phyloP scores from a whole-genome alignment of 1,284 basidiomycete genomes.

The Erythrobasidium hasegawianum region DNA sequence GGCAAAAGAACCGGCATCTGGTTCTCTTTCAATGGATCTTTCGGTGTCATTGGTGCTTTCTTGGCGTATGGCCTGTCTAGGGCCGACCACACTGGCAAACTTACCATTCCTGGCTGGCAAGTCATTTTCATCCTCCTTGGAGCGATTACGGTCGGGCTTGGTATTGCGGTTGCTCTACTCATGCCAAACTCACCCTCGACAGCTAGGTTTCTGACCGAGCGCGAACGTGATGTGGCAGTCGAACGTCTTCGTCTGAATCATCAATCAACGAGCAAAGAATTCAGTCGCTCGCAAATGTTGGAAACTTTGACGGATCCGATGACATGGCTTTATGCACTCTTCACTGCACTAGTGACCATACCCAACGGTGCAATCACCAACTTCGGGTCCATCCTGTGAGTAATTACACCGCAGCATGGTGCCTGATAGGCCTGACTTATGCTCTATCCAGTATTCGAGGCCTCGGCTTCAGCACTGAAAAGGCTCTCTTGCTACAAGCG shows the following conservation, averaged over 20 bases:
- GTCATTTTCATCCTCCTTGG: neutral
- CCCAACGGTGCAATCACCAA: conserved; percentile 18
- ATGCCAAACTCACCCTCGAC: conserved; percentile 3
- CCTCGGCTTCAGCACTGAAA: conserved; percentile 12
- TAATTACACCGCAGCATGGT: no score
- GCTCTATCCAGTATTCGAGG: no score
- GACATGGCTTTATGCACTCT: neutral
- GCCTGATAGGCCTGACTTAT: no score
- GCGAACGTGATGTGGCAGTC: neutral
- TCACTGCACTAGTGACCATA: neutral
- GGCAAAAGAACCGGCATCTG: neutral
- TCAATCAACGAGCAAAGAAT: neutral
- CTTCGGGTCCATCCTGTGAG: conserved; percentile 16
- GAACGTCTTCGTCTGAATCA: neutral
- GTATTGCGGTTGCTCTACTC: neutral
- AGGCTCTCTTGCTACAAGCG: conserved; percentile 2
- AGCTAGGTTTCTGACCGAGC: neutral
- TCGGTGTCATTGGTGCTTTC: conserved; percentile 2
- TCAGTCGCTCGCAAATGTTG: neutral
- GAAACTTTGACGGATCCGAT: conserved; percentile 1
- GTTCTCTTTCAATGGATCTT: conserved; percentile 16
- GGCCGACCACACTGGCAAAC: conserved; percentile 2
- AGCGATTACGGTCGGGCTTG: conserved; percentile 1
- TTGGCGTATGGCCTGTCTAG: conserved; percentile 9
- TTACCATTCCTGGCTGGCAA: conserved; percentile 2